These are phyloP conservation scores for Malus asiatica DNA, from an alignment of 306 rosid genomes.

Conservation along the genomic window DNA sequence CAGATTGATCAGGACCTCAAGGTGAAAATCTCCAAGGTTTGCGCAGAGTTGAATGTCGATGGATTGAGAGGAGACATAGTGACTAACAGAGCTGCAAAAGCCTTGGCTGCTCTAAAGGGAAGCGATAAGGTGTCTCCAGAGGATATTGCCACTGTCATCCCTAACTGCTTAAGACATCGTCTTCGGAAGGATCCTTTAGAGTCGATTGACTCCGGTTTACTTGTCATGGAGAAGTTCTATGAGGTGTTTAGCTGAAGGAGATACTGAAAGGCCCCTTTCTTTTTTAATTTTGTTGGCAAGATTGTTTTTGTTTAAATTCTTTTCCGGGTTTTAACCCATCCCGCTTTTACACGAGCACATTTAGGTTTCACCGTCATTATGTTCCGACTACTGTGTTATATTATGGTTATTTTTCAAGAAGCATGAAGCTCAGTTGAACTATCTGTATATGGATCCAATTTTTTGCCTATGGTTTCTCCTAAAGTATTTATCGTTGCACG, in stretches of 20 bases:
- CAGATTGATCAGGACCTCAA: conserved; percentile 69
- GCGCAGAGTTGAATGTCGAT: conserved; percentile 84
- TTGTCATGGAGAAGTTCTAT: conserved; percentile 80
- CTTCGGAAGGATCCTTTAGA: conserved; percentile 96
- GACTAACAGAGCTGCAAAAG: conserved; percentile 84
- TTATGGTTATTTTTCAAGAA: conserved; percentile 3
- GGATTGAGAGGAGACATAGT: conserved; percentile 97
- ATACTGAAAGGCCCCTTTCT: conserved; percentile 4
- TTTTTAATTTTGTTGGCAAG: conserved; percentile 21
- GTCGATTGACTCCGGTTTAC: conserved; percentile 89
- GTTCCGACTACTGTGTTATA: conserved; percentile 1
- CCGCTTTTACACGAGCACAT: conserved; percentile 14
- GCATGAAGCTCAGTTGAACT: background rate
- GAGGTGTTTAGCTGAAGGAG: conserved; percentile 63
- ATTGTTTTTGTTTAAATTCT: conserved; percentile 12
- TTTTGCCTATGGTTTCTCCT: background rate
- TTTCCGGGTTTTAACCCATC: conserved; percentile 14
- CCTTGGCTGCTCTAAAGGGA: conserved; percentile 81
- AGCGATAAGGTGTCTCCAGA: conserved; percentile 62
- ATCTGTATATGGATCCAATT: background rate
- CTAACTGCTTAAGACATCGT: conserved; percentile 92
- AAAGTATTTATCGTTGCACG: background rate
- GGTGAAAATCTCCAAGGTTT: conserved; percentile 82
- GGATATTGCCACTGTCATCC: conserved; percentile 89
- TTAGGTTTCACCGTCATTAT: background rate